Evolutionary conservation across 1,139 yeast species (phyloP).

Genomic region (Nakaseomyces glabratus): DNA sequence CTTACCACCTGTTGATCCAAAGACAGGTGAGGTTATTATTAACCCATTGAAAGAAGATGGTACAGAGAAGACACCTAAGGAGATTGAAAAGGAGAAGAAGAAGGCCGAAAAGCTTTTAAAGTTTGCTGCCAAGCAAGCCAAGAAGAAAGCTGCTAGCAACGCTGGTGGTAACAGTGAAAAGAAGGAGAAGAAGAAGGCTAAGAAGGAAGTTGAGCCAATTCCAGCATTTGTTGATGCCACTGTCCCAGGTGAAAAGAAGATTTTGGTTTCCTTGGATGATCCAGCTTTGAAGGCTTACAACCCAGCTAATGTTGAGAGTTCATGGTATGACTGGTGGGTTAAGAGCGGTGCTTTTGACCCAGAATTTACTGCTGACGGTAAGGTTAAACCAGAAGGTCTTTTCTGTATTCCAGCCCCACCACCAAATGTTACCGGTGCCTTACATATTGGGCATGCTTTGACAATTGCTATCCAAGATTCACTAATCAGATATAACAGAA

Average conservation of each 20-base stretch:
- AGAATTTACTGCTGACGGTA: constrained; percentile 65
- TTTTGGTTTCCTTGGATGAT: constrained; percentile 75
- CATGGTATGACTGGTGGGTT: constrained; percentile 99
- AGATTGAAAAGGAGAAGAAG: constrained; percentile 85
- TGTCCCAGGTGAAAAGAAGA: constrained; percentile 81
- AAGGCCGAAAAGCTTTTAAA: constrained; percentile 96
- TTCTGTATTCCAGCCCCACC: constrained; percentile 97
- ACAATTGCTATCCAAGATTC: constrained; percentile 94
- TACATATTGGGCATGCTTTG: constrained; percentile 97
- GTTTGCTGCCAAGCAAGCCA: constrained; percentile 86
- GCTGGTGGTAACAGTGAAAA: constrained; percentile 33
- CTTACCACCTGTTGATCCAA: constrained; percentile 31
- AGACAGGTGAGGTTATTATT: constrained; percentile 31
- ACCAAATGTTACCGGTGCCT: constrained; percentile 97
- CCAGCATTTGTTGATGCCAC: constrained; percentile 83
- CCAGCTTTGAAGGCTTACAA: constrained; percentile 90
- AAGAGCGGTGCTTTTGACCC: constrained; percentile 84
- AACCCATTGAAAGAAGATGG: constrained; percentile 33
- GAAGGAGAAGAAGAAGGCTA: constrained; percentile 64
- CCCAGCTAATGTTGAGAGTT: constrained; percentile 87
- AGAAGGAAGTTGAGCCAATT: constrained; percentile 57
- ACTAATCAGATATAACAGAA: constrained; percentile 85
- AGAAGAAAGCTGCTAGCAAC: constrained; percentile 46
- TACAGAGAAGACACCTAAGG: constrained; percentile 54
- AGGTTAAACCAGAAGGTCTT: constrained; percentile 68